Evolutionary conservation across 331 rosid genomes (phyloP).

Genomic region (Arachis monticola): DNA sequence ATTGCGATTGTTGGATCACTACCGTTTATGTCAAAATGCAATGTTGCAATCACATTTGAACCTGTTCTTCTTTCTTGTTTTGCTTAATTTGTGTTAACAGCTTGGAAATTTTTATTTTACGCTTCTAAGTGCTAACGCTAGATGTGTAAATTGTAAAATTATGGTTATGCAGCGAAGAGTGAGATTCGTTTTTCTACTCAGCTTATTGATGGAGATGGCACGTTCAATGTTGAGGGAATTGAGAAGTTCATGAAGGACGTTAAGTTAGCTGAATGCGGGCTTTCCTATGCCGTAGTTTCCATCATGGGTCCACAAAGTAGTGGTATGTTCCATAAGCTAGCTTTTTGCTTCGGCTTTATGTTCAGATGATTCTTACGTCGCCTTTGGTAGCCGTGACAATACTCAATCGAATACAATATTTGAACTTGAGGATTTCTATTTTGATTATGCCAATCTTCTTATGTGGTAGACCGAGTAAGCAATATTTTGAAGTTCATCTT

Average conservation of each 20-base stretch:
- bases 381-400: neutral
- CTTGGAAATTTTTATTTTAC: neutral
- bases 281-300: conserved; percentile 86
- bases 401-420: neutral
- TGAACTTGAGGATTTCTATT: conserved; percentile 17
- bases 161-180: conserved; percentile 44
- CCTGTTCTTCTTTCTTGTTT: conserved; percentile 30
- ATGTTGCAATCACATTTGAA: neutral
- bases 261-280: conserved; percentile 82
- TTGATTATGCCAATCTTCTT: neutral
- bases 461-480: conserved; percentile 4
- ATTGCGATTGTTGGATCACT: conserved; percentile 10
- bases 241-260: conserved; percentile 72
- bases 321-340: conserved; percentile 54
- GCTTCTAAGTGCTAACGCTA: conserved; percentile 2
- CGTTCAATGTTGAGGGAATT: conserved; percentile 68
- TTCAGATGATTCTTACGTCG: neutral
- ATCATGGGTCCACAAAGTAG: conserved; percentile 98
- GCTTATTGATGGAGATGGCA: conserved; percentile 92
- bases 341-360: neutral
- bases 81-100: neutral
- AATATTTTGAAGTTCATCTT: conserved; percentile 2
- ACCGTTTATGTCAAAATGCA: neutral
- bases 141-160: neutral
- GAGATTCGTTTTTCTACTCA: conserved; percentile 71